Base-by-base conservation (phyloP, 1,284 basidiomycete genomes). In the Anthracocystis walkeri region DNA sequence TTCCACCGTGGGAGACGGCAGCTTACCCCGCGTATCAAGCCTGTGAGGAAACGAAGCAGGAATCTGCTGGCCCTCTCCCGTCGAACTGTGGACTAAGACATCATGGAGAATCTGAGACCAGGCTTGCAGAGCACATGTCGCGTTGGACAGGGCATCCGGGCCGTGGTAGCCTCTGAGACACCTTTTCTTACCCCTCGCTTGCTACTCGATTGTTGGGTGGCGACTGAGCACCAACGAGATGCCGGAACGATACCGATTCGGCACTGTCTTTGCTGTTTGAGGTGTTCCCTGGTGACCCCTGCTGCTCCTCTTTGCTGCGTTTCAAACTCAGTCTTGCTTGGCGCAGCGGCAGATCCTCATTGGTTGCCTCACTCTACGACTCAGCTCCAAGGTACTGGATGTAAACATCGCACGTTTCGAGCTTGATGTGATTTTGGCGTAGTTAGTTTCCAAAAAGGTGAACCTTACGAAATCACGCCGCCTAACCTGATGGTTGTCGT, bases 121-220 rank as follows among this genome's bases (percentile, higher is more conserved):
- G 54, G 54, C 44, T 41, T 56, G 54, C 44, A 56, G 54, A 31
- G 54, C 42, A 56, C 42, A 56, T 56, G 54, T 35, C 33, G 44
- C 44, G 11, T 38, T 27, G 29, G 27, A 29, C 11, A 42, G 52
- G 50, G 6, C 21, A n/a, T 14, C 4, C 10, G 23, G 14, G 23
- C 27, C 25, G 27, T 48, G 1, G 16, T 5, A n/a, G 46, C 46
- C n/a, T 48, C 27, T 48, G 46, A 48, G 27, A 48, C 46, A 46
- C 7, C 23, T 48, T 48, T n/a, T 18, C 46, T 29, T 7, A 16
- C 46, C 46, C 20, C 23, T 52, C 50, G 35, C 14, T 27, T 35
- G 50, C 18, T 6, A 20, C 18, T 33, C 18, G n/a, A n/a, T 31
- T 33, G 48, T 16, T 20, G 29, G 18, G 27, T 29, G 27, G 35